Base-by-base conservation (phyloP, 1,284 basidiomycete species). In the Thecaphora thlaspeos region DNA sequence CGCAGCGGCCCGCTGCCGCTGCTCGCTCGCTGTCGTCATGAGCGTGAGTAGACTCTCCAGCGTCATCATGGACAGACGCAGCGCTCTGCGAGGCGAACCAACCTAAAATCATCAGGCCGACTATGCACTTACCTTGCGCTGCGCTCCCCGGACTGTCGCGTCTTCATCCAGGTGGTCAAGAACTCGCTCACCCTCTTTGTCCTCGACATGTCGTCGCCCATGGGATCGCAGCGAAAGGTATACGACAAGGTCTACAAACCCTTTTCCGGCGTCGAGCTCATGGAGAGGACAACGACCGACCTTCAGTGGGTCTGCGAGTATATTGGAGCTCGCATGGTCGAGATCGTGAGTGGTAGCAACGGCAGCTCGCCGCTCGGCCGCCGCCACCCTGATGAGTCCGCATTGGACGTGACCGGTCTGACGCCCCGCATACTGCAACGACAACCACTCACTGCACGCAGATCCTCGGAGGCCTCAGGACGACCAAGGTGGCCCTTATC, bases 391-490 rank as follows among this genome's bases (percentile, higher is more conserved):
- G 28, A 7, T 30, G n/a, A n/a, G n/a, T n/a, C n/a, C n/a, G n/a
- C n/a, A 30, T 30, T 30, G 28, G 28, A 30, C 14, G n/a, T n/a
- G n/a, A n/a, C n/a, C n/a, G n/a, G n/a, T n/a, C n/a, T n/a, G n/a
- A n/a, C n/a, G n/a, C n/a, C n/a, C n/a, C n/a, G n/a, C n/a, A n/a
- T n/a, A n/a, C n/a, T n/a, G n/a, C n/a, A n/a, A n/a, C n/a, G n/a
- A n/a, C n/a, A n/a, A n/a, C n/a, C n/a, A n/a, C n/a, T n/a, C n/a
- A n/a, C n/a, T n/a, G n/a, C n/a, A n/a, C n/a, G n/a, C 64, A 92
- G 91, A 90, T 95, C 56, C 90, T 87, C 74, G 85, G 88, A 63
- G 88, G 87, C 5, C 82, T 91, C 40, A 95, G 95, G 81, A 94
- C 92, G 11, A 91, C 94, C 71, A 86, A 89, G 69, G 91, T 90